Evolutionary conservation across 352 stramenopile species (phyloP), one percentile per base, ranked within the genome.

Genomic region (Blastocystis sp.): DNA sequence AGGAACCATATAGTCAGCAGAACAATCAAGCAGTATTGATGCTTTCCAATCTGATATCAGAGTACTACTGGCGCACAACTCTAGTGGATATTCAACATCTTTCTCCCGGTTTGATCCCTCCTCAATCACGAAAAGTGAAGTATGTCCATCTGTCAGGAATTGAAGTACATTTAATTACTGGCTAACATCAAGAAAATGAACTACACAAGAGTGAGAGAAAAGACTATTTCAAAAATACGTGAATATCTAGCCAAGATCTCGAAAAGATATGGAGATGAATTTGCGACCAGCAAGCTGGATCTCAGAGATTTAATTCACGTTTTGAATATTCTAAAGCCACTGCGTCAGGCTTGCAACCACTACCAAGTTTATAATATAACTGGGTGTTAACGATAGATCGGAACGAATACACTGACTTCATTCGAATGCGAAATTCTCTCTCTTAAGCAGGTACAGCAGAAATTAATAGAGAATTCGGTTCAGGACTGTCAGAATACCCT

Each of bases 11-110:
- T 2, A 18, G 2, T 13, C 2, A 26, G 8, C 15, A 43, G n/a
- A n/a, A 13, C 56, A 2, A n/a, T 2, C 1, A 9, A 29, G 73
- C 29, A 20, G 13, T 26, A 26, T 3, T 13, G 13, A 20, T 47
- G 29, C 18, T 84, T 11, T 53, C 59, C 1, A 43, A 20, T 8
- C 34, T 84, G 15, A 84, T 84, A 34, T 50, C 26, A 13, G 73
- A 84, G 20, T 84, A 84, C 56, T 84, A 66, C 26, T 84, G 73
- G 73, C 62, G 73, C 29, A 84, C 73, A 26, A 84, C 73, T 15
- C 47, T 84, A 15, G n/a, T 23, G 1, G 73, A 84, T 29, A 15
- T 84, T 9, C 9, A 54, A 55, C 73, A 55, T 41, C 50, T 84
- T 23, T 84, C 73, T 4, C 73, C 73, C 0, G 55, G 34, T 39